Evolutionary conservation across 768 basidiomycete genomes (phyloP), one percentile per base, ranked within the genome.

Genomic region (Russula virescens): DNA sequence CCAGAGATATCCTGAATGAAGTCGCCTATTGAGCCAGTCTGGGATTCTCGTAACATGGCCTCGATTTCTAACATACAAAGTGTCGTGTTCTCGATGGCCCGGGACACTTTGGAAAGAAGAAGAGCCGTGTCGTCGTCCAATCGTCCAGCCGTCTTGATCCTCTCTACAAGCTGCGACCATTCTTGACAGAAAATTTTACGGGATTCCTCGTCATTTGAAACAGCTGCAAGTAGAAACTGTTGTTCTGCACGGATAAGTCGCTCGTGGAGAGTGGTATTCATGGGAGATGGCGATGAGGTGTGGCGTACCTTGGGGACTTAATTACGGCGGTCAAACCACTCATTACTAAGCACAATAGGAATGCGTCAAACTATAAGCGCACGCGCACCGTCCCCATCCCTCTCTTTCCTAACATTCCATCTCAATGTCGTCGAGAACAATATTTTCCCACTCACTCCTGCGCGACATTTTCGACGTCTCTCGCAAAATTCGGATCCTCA

Each of bases 261-360:
- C 10, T 48, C 46, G 16, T 38, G 46, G 14, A 63, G 13, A 14
- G 57, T 48, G 23, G 49, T 25, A 13, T 58, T 21, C 62, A 63
- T 63, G 55, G 26, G n/a, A 35, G 61, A 5, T 19, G 10, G 46
- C 2, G 50, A 31, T 10, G n/a, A n/a, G n/a, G n/a, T n/a, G n/a
- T n/a, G n/a, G n/a, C n/a, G n/a, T n/a, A n/a, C n/a, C n/a, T n/a
- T n/a, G n/a, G n/a, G n/a, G n/a, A n/a, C n/a, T n/a, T n/a, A n/a
- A n/a, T n/a, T n/a, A n/a, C n/a, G n/a, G n/a, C n/a, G n/a, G n/a
- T n/a, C n/a, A n/a, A n/a, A n/a, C n/a, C n/a, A n/a, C n/a, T n/a
- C n/a, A n/a, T n/a, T n/a, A n/a, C n/a, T 31, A 31, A 31, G 31
- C 31, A 31, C 31, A 31, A n/a, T n/a, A n/a, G n/a, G n/a, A n/a